phyloP scores from a whole-genome alignment of 306 rosid genomes.

The Castanea sativa region DNA sequence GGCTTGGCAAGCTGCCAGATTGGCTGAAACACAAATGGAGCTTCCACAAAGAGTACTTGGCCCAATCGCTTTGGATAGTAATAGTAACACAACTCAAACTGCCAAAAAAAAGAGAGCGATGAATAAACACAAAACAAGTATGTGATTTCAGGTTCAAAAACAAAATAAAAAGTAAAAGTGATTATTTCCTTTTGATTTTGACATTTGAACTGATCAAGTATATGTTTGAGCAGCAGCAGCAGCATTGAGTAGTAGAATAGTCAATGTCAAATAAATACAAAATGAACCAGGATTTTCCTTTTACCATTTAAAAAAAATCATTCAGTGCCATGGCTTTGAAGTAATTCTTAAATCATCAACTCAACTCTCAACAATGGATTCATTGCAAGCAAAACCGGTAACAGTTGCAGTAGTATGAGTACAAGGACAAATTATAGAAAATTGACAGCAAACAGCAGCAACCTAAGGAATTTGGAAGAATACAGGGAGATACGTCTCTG shows the following conservation, averaged over 20 bases:
- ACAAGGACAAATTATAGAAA: neutral
- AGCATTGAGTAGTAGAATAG: neutral
- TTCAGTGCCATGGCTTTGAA: neutral
- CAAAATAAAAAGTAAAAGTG: neutral
- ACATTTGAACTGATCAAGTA: neutral
- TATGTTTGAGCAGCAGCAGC: neutral
- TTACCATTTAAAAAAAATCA: neutral
- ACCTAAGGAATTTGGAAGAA: neutral
- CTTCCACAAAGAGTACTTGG: conserved; percentile 83
- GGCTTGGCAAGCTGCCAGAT: conserved; percentile 85
- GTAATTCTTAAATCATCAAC: neutral
- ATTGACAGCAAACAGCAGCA: neutral
- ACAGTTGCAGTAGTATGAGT: neutral
- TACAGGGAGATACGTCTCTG: neutral
- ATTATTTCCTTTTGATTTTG: neutral
- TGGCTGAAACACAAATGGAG: conserved; percentile 87
- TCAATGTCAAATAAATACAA: neutral
- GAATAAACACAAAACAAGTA: conserved; percentile 1
- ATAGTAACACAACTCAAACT: conserved; percentile 87
- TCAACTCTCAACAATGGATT: neutral
- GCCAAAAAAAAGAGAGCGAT: conserved; percentile 26
- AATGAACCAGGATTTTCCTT: neutral
- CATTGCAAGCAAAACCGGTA: neutral
- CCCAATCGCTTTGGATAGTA: conserved; percentile 83
- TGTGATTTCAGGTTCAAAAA: neutral